A percentile compares a stretch with the other conserved stretches of the same genome.
Evolutionary conservation across 1,284 basidiomycete species (phyloP).

Genomic region (Vanrija sp.): DNA sequence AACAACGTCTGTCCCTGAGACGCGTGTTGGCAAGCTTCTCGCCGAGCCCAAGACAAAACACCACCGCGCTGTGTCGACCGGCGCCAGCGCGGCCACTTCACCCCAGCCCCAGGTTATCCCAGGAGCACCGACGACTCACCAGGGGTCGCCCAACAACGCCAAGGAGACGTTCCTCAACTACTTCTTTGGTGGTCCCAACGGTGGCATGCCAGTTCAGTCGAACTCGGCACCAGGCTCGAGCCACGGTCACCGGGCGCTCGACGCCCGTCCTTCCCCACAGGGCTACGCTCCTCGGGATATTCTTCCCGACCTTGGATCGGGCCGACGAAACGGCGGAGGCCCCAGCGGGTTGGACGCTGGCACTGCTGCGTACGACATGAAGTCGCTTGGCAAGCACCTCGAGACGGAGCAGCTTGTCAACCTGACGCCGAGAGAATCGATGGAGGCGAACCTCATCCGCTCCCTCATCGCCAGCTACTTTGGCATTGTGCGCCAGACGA

Average conservation of each 20-base stretch:
- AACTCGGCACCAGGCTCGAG: neutral
- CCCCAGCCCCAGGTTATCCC: neutral
- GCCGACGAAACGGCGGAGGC: constrained; percentile 34
- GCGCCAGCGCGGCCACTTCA: neutral
- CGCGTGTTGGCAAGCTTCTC: constrained; percentile 39
- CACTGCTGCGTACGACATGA: constrained; percentile 95
- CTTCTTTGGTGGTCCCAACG: constrained; percentile 74
- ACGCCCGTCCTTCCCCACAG: neutral
- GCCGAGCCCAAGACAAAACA: constrained; percentile 20
- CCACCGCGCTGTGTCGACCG: constrained; percentile 13
- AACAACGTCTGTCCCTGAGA: constrained; percentile 74
- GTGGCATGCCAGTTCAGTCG: constrained; percentile 4
- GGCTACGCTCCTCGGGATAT: constrained; percentile 20
- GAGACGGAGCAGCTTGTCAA: constrained; percentile 61
- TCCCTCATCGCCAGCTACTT: constrained; percentile 95
- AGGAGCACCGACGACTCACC: constrained; percentile 20
- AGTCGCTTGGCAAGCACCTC: constrained; percentile 92
- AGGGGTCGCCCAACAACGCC: constrained; percentile 52
- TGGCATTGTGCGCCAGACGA: constrained; percentile 89
- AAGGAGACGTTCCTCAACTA: constrained; percentile 91
- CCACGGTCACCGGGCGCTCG: neutral
- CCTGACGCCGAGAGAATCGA: constrained; percentile 78
- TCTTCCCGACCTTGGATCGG: constrained; percentile 45
- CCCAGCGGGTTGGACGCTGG: constrained; percentile 64
- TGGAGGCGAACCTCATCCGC: constrained; percentile 93